phyloP scores from a whole-genome alignment of 2,329 filamentous ascomycete species.

The Aspergillus ochraceus region DNA sequence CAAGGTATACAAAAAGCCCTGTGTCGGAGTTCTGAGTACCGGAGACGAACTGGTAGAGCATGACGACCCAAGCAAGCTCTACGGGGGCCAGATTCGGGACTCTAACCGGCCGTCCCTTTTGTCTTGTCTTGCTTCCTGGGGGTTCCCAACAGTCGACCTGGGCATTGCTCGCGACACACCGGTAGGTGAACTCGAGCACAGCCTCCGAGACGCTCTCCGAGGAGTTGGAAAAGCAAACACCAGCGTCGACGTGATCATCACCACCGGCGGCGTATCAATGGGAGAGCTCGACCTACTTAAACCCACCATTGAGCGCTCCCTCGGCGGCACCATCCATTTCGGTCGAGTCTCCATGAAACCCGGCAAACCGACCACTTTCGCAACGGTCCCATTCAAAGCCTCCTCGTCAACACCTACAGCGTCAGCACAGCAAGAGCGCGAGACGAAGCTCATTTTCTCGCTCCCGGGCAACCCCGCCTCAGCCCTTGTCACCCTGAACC shows the following conservation, averaged over 20 bases:
- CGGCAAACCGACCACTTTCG: slow-evolving; percentile 96
- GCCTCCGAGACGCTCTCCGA: slow-evolving; percentile 72
- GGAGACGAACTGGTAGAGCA: slow-evolving; percentile 91
- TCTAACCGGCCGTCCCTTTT: slow-evolving; percentile 88
- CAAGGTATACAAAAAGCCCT: slow-evolving; percentile 70
- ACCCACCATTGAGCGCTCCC: slow-evolving; percentile 84
- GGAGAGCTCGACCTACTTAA: slow-evolving; percentile 96
- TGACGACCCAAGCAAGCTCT: slow-evolving; percentile 59
- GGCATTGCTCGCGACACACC: slow-evolving; percentile 67
- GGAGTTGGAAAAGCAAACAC: slow-evolving; percentile 40
- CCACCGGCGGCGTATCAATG: slow-evolving; percentile 95
- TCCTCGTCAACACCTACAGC: slow-evolving; percentile 33
- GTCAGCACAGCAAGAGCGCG: slow-evolving; percentile 52
- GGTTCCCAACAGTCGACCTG: slow-evolving; percentile 78
- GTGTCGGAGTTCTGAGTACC: slow-evolving; percentile 85
- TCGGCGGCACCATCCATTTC: slow-evolving; percentile 94
- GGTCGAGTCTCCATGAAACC: slow-evolving; percentile 97
- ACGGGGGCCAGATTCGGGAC: slow-evolving; percentile 84
- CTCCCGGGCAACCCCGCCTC: slow-evolving; percentile 93
- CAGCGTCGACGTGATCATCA: slow-evolving; percentile 77
- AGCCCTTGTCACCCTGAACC: slow-evolving; percentile 86
- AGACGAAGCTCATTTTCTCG: slow-evolving; percentile 76
- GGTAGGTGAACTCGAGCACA: slow-evolving; percentile 71
- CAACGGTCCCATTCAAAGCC: slow-evolving; percentile 70
- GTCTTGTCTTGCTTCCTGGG: slow-evolving; percentile 70